These are phyloP conservation scores for Solanum chmielewskii DNA, from an alignment of 257 asterid species.

Conservation along the genomic window DNA sequence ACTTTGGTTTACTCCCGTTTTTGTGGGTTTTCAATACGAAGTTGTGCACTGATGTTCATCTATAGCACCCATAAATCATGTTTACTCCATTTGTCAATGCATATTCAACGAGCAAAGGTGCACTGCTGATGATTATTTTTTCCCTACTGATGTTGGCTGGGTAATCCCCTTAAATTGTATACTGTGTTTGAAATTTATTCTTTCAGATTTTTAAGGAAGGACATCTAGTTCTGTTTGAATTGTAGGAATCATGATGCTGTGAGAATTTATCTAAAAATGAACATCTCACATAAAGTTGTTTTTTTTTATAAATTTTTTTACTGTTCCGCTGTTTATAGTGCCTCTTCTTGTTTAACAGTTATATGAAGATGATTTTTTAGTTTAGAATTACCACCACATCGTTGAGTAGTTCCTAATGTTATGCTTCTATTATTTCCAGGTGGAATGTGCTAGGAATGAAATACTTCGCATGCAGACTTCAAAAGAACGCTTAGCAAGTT, in stretches of 20 bases:
- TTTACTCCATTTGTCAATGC: not conserved
- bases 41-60: not conserved
- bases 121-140: not conserved
- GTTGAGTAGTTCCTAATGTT: not conserved
- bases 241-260: not conserved
- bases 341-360: not conserved
- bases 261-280: not conserved
- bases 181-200: not conserved
- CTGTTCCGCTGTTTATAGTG: not conserved
- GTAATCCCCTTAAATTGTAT: not conserved
- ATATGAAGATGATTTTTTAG: not conserved
- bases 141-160: not conserved
- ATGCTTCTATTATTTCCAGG: constrained; percentile 18
- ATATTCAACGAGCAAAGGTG: not conserved
- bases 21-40: not conserved
- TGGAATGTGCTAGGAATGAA: constrained; percentile 36
- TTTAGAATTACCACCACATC: not conserved
- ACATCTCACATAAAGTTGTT: not conserved
- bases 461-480: constrained; percentile 21
- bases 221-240: not conserved
- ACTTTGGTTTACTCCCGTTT: not conserved
- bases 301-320: not conserved
- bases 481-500: not conserved
- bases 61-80: not conserved
- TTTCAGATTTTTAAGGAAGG: not conserved